phyloP scores from a whole-genome alignment of 768 basidiomycete genomes.

The Phaffia tasmanica region DNA sequence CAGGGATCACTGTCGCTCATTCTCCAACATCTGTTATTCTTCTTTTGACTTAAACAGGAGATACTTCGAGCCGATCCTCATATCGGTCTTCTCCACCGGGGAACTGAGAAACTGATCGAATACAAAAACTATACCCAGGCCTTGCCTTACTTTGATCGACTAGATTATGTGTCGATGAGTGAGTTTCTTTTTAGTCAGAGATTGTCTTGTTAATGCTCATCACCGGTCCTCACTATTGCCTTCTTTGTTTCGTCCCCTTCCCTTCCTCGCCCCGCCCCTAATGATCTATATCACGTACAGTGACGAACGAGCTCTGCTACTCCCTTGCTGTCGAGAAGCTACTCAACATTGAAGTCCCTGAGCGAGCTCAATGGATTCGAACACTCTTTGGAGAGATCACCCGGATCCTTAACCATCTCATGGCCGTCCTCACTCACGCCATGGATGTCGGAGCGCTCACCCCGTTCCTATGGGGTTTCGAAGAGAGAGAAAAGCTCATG shows the following conservation, averaged over 20 bases:
- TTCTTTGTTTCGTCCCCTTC: background rate
- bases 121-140: conserved; percentile 98
- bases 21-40: background rate
- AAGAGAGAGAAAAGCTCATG: conserved; percentile 99
- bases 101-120: conserved; percentile 97
- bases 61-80: conserved; percentile 47
- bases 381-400: conserved; percentile 96
- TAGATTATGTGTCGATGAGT: conserved; percentile 99
- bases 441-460: conserved; percentile 86
- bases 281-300: conserved; percentile 40
- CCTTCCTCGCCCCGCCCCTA: background rate
- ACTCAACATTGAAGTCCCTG: conserved; percentile 91
- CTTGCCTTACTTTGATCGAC: conserved; percentile 93
- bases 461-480: conserved; percentile 98
- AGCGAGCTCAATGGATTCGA: conserved; percentile 95
- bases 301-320: conserved; percentile 98
- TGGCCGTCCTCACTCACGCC: conserved; percentile 72
- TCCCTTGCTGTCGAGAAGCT: conserved; percentile 96
- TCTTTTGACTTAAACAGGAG: conserved; percentile 29
- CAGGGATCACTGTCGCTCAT: no score
- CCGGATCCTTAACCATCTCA: conserved; percentile 87
- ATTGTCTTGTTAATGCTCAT: background rate
- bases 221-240: background rate
- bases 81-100: conserved; percentile 89
- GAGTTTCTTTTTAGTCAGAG: conserved; percentile 35